These are phyloP conservation scores for Microbotryomycetes sp. DNA, from an alignment of 1,284 basidiomycete species.

Conservation along the genomic window DNA sequence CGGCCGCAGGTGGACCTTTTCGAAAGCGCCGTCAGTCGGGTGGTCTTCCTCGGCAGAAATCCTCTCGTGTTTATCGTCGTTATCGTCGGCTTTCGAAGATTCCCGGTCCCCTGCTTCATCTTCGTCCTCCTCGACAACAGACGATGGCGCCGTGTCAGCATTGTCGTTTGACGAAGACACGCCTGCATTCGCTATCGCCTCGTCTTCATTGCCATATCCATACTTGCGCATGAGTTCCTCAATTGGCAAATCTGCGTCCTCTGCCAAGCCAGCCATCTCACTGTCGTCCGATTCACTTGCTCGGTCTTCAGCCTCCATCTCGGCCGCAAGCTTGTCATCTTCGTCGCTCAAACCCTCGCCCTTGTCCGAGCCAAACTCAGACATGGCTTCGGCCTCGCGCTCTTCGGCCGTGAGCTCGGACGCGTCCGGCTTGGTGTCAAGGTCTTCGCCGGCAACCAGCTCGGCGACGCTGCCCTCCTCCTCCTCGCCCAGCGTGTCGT, in stretches of 20 bases:
- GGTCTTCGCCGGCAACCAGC: conserved; percentile 17
- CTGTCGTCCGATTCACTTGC: conserved; percentile 42
- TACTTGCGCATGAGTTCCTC: conserved; percentile 50
- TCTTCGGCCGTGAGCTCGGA: conserved; percentile 42
- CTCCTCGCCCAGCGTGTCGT: conserved; percentile 17
- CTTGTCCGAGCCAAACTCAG: conserved; percentile 25
- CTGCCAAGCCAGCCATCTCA: conserved; percentile 47
- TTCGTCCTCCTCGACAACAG: neutral
- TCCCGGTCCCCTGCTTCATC: conserved; percentile 11
- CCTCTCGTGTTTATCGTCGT: conserved; percentile 2
- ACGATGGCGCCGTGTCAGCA: neutral
- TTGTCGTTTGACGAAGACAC: conserved; percentile 6
- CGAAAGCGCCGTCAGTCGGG: neutral
- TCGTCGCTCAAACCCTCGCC: conserved; percentile 34
- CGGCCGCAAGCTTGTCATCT: conserved; percentile 41
- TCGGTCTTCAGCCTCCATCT: conserved; percentile 45
- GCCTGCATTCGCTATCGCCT: conserved; percentile 13
- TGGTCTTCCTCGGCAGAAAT: too few relatives aligned
- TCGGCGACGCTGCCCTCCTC: conserved; percentile 17
- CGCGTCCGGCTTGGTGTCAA: conserved; percentile 11
- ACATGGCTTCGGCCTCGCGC: conserved; percentile 38
- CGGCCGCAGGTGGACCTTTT: conserved; percentile 48
- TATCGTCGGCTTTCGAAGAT: neutral
- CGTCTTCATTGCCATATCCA: conserved; percentile 38
- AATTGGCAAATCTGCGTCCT: conserved; percentile 49